phyloP scores from a whole-genome alignment of 2,329 filamentous ascomycete species.

The Hypomyces rosellus region DNA sequence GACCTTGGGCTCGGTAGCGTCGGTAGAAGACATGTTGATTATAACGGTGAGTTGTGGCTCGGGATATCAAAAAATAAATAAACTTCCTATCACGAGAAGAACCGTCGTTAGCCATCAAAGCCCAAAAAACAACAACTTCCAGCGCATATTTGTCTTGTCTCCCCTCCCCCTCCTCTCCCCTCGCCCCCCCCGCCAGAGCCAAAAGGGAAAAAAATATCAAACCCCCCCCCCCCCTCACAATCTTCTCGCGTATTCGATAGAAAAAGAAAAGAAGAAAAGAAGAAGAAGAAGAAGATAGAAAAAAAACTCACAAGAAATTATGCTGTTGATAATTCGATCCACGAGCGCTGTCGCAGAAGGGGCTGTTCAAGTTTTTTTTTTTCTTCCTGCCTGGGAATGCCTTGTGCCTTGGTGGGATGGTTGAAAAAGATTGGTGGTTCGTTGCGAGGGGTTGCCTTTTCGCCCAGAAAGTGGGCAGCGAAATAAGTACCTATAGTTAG shows the following conservation, averaged over 20 bases:
- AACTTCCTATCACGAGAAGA: background rate
- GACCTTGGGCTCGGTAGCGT: constrained; percentile 50
- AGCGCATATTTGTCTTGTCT: background rate
- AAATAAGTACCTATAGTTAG: too few species aligned
- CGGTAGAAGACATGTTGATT: constrained; percentile 41
- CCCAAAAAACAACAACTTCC: background rate
- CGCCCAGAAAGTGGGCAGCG: too few species aligned
- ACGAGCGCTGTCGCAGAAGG: too few species aligned
- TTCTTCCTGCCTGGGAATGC: too few species aligned
- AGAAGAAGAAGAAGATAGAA: background rate
- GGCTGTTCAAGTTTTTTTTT: too few species aligned
- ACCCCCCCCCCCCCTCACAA: background rate
- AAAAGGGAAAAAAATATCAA: background rate
- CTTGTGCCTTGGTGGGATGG: too few species aligned
- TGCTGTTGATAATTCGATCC: background rate
- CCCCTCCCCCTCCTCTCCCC: background rate
- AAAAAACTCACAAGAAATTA: constrained; percentile 3
- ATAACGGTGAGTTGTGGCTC: constrained; percentile 10
- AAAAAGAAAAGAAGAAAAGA: background rate
- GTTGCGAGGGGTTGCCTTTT: too few species aligned
- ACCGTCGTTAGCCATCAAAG: constrained; percentile 3
- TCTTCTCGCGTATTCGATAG: too few species aligned
- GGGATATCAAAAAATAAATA: constrained; percentile 11
- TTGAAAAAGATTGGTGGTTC: too few species aligned
- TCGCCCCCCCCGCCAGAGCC: background rate